These are phyloP conservation scores for Auricularia sp. DNA, from an alignment of 768 basidiomycete genomes.

Conservation along the genomic window DNA sequence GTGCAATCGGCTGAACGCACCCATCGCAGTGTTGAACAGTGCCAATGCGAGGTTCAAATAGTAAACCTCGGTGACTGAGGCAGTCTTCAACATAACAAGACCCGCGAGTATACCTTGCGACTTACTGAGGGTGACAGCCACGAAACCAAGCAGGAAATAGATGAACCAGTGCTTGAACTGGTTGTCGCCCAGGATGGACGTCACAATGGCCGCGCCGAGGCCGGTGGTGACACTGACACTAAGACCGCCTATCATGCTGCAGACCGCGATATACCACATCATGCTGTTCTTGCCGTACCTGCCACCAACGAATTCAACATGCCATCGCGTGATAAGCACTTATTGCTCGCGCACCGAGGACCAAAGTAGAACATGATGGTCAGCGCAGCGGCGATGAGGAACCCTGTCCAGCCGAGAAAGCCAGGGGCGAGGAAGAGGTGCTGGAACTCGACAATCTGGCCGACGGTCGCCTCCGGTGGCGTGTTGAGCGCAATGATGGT, in stretches of 20 bases:
- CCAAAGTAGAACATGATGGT: slow-evolving; percentile 76
- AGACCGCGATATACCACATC: slow-evolving; percentile 92
- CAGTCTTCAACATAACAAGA: slow-evolving; percentile 10
- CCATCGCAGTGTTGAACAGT: slow-evolving; percentile 39
- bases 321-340: slow-evolving; percentile 3
- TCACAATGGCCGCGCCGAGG: slow-evolving; percentile 83
- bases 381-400: slow-evolving; percentile 54
- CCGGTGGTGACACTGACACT: slow-evolving; percentile 93
- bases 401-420: slow-evolving; percentile 61
- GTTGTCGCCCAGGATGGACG: slow-evolving; percentile 62
- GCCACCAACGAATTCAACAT: slow-evolving; percentile 10
- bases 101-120: slow-evolving; percentile 3
- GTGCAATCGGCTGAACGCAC: not conserved
- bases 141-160: slow-evolving; percentile 78
- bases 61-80: slow-evolving; percentile 76
- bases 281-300: slow-evolving; percentile 86
- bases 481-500: slow-evolving; percentile 84
- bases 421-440: slow-evolving; percentile 72
- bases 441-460: slow-evolving; percentile 63
- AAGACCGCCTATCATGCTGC: slow-evolving; percentile 93
- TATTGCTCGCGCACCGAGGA: slow-evolving; percentile 39
- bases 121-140: slow-evolving; percentile 70
- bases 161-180: slow-evolving; percentile 90
- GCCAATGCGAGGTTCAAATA: slow-evolving; percentile 94
- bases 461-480: slow-evolving; percentile 58